These are phyloP conservation scores for Hamigera avellanea DNA, from an alignment of 495 filamentous ascomycete genomes.

Conservation along the genomic window DNA sequence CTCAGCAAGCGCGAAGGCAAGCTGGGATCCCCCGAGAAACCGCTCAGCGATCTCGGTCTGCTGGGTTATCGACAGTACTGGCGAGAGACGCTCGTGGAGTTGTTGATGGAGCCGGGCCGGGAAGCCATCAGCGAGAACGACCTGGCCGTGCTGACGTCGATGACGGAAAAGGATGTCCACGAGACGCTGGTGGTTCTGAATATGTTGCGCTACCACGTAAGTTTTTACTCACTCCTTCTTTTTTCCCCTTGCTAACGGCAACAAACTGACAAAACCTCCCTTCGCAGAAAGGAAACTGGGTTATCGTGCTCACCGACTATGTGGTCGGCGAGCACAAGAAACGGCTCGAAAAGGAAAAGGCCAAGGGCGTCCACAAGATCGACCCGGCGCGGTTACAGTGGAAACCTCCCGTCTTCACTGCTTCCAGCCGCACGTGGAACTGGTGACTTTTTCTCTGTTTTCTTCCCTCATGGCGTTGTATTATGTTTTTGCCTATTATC, in stretches of 20 bases:
- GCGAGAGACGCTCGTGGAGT: conserved; percentile 83
- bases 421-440: conserved; percentile 83
- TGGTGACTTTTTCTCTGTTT: conserved; percentile 44
- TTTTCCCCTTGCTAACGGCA: background rate
- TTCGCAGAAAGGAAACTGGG: conserved; percentile 74
- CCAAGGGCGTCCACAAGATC: conserved; percentile 64
- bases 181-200: conserved; percentile 85
- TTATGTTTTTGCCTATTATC: background rate
- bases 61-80: conserved; percentile 93
- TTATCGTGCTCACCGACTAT: conserved; percentile 74
- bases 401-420: conserved; percentile 94
- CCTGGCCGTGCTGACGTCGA: conserved; percentile 64
- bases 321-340: conserved; percentile 66
- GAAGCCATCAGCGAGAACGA: conserved; percentile 72
- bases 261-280: conserved; percentile 3
- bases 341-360: conserved; percentile 61
- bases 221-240: conserved; percentile 9
- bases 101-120: conserved; percentile 49
- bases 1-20: conserved; percentile 91
- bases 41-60: conserved; percentile 83
- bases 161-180: conserved; percentile 93
- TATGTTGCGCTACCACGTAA: conserved; percentile 80
- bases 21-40: conserved; percentile 91
- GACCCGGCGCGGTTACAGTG: conserved; percentile 71
- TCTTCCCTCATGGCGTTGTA: conserved; percentile 5